Evolutionary conservation across 192 early-diverging fungal genomes (phyloP).

Genomic region (Coemansia aciculifera): DNA sequence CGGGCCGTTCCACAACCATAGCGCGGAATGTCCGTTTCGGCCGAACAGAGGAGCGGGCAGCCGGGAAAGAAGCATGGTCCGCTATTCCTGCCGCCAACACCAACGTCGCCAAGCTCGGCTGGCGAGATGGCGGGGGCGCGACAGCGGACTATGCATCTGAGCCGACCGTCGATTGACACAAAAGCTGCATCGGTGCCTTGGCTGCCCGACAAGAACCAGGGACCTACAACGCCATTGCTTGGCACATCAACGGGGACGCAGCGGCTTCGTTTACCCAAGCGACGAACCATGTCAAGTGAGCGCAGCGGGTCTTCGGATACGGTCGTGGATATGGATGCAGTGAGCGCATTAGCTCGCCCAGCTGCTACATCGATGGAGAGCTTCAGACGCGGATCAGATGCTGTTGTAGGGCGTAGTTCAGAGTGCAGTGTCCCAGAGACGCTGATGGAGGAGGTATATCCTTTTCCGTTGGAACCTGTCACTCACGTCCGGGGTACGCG

Average conservation of each 20-base stretch:
- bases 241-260: constrained; percentile 11
- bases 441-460: constrained; percentile 6
- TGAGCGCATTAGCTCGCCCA: constrained; percentile 23
- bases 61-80: constrained; percentile 14
- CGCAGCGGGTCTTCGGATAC: constrained; percentile 37
- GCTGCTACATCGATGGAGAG: neutral
- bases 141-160: constrained; percentile 34
- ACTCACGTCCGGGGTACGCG: constrained; percentile 31
- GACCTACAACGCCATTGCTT: neutral
- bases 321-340: constrained; percentile 8
- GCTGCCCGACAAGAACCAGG: constrained; percentile 18
- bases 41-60: constrained; percentile 7
- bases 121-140: neutral
- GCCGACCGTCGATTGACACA: constrained; percentile 16
- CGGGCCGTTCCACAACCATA: neutral
- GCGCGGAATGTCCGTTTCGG: constrained; percentile 9
- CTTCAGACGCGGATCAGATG: neutral
- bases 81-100: constrained; percentile 37
- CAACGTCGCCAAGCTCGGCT: constrained; percentile 21
- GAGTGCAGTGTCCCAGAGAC: constrained; percentile 17
- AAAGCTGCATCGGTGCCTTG: constrained; percentile 15
- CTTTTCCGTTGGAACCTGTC: constrained; percentile 12
- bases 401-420: constrained; percentile 9
- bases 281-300: constrained; percentile 35
- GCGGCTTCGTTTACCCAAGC: constrained; percentile 49